Conservation (phyloP, 495 filamentous ascomycete species). For the Xylaria scruposa region DNA sequence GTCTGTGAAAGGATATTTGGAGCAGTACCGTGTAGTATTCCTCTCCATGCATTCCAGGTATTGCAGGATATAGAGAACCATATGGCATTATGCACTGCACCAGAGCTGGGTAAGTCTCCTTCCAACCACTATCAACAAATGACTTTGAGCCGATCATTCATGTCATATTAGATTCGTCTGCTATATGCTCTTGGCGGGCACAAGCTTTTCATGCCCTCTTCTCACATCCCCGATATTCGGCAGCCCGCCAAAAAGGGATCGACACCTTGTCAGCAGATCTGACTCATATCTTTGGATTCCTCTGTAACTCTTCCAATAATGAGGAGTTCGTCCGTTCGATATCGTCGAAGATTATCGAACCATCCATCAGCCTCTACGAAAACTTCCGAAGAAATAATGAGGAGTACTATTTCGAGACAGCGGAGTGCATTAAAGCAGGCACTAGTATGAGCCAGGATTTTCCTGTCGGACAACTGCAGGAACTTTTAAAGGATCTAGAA, state of each 20-base stretch:
- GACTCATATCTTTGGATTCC: not conserved
- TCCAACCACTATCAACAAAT: not conserved
- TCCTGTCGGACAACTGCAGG: not conserved
- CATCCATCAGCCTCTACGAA: not conserved
- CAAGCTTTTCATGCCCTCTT: constrained; percentile 11
- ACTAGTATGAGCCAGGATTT: not conserved
- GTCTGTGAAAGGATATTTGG: not conserved
- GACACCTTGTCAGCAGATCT: not conserved
- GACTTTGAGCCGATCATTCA: not conserved
- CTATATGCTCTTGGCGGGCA: not conserved
- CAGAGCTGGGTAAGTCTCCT: not conserved
- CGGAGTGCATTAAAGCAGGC: not conserved
- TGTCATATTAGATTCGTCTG: not conserved
- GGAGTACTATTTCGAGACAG: not conserved
- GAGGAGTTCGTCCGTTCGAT: not conserved
- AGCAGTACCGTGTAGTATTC: not conserved
- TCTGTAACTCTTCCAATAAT: not conserved
- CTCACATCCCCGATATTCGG: not conserved
- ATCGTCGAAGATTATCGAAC: not conserved
- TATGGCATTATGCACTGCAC: not conserved
- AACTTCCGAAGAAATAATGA: not conserved
- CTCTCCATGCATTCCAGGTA: too few species aligned
- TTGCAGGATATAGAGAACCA: not conserved
- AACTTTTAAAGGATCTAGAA: not conserved
- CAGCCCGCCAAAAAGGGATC: not conserved